phyloP scores from a whole-genome alignment of 2,329 filamentous ascomycete species.

The Epichloe baconii region DNA sequence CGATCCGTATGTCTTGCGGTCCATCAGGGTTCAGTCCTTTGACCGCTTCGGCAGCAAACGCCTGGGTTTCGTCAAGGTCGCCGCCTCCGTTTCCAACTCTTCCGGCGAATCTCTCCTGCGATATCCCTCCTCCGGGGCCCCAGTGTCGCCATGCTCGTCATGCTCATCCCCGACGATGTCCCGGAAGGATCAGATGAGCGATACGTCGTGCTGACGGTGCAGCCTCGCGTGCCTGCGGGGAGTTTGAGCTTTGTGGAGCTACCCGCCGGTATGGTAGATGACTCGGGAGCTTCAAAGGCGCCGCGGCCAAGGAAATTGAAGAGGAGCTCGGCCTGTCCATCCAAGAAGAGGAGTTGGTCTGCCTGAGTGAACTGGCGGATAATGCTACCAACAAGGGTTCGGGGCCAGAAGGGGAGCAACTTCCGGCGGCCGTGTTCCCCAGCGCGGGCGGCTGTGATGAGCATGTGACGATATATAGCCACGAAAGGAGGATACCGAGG shows the following conservation, averaged over 20 bases:
- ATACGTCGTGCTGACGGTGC: constrained; percentile 45
- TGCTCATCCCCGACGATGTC: constrained; percentile 39
- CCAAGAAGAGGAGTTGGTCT: constrained; percentile 29
- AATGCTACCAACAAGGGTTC: constrained; percentile 12
- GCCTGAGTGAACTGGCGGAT: constrained; percentile 37
- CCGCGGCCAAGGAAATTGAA: constrained; percentile 45
- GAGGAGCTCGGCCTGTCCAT: constrained; percentile 47
- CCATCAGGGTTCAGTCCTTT: constrained; percentile 38
- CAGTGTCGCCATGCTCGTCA: constrained; percentile 47
- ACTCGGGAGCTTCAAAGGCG: constrained; percentile 39
- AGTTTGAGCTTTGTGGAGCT: constrained; percentile 43
- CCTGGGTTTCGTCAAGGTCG: constrained; percentile 45
- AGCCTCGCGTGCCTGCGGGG: constrained; percentile 42
- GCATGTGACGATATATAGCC: constrained; percentile 43
- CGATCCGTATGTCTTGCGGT: constrained; percentile 38
- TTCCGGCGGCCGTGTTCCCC: constrained; percentile 40
- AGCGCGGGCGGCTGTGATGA: constrained; percentile 49
- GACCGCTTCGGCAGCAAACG: constrained; percentile 34
- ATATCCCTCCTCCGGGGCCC: constrained; percentile 44
- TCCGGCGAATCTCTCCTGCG: constrained; percentile 36
- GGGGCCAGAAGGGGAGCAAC: constrained; percentile 14
- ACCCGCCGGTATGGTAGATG: constrained; percentile 46
- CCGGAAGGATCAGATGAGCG: constrained; percentile 29
- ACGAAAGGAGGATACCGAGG: constrained; percentile 38
- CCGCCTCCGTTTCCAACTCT: constrained; percentile 32